A percentile compares a stretch with the other conserved stretches of the same genome.
Evolutionary conservation across 164 flowering plant species (phyloP).

Genomic region (Umbellularia californica): DNA sequence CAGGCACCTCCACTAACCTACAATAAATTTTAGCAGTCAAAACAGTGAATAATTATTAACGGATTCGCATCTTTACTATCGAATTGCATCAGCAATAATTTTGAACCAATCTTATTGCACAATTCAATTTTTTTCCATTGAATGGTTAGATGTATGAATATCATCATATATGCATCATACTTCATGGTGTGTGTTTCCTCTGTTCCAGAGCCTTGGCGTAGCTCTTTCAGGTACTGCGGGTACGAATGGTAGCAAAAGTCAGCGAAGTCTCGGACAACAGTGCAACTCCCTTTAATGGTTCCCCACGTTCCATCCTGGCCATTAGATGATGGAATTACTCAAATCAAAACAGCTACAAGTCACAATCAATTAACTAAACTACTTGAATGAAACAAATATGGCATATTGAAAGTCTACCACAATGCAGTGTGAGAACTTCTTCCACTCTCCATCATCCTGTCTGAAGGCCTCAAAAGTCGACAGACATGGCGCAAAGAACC

Average conservation of each 20-base stretch:
- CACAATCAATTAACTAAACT: neutral
- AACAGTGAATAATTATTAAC: neutral
- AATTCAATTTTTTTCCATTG: neutral
- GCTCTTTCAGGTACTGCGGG: slow-evolving; percentile 65
- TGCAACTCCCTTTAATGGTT: slow-evolving; percentile 80
- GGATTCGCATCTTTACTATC: neutral
- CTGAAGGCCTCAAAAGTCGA: slow-evolving; percentile 91
- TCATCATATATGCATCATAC: slow-evolving; percentile 26
- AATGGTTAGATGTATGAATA: neutral
- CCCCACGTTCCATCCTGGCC: slow-evolving; percentile 92
- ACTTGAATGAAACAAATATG: neutral
- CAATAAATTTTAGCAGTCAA: slow-evolving; percentile 3
- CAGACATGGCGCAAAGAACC: slow-evolving; percentile 90
- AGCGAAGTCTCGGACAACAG: slow-evolving; percentile 75
- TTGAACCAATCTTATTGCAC: neutral
- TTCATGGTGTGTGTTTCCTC: slow-evolving; percentile 60
- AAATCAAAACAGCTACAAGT: neutral
- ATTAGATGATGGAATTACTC: neutral
- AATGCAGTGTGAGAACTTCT: slow-evolving; percentile 64
- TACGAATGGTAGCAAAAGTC: slow-evolving; percentile 82
- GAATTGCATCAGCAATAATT: neutral
- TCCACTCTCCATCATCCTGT: slow-evolving; percentile 40
- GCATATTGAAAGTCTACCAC: slow-evolving; percentile 45
- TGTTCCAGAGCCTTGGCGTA: slow-evolving; percentile 52
- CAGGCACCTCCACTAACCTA: slow-evolving; percentile 84